phyloP scores from a whole-genome alignment of 768 basidiomycete species.

The Termitomyces heimii region DNA sequence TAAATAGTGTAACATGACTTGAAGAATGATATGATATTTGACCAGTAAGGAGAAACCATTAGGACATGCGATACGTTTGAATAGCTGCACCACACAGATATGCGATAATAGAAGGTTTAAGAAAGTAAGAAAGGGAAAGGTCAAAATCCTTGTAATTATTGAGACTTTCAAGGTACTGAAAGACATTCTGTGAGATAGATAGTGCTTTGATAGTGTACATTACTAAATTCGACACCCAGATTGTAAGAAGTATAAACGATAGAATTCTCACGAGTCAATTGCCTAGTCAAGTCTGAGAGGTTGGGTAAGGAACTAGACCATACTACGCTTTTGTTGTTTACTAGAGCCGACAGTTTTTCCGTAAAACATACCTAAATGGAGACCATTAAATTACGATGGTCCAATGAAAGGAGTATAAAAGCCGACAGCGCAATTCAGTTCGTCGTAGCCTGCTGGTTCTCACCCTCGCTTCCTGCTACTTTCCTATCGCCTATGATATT shows the following conservation, averaged over 20 bases:
- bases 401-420: not conserved
- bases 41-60: not conserved
- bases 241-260: no score
- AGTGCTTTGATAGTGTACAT: no score
- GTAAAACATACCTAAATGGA: not conserved
- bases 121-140: not conserved
- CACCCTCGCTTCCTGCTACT: not conserved
- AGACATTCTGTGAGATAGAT: no score
- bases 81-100: not conserved
- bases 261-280: not conserved
- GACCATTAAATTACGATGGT: not conserved
- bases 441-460: not conserved
- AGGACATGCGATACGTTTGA: no score
- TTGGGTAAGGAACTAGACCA: no score
- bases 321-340: not conserved
- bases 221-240: no score
- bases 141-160: not conserved
- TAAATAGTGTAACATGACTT: no score
- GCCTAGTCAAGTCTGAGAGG: not conserved
- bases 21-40: no score
- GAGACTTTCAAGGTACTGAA: no score
- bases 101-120: not conserved
- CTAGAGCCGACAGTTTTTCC: no score
- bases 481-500: conserved; percentile 12
- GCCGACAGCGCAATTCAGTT: not conserved